Evolutionary conservation across 2,329 filamentous ascomycete species (phyloP), one percentile per base, ranked within the genome.

Genomic region (Anthostomella pinea): DNA sequence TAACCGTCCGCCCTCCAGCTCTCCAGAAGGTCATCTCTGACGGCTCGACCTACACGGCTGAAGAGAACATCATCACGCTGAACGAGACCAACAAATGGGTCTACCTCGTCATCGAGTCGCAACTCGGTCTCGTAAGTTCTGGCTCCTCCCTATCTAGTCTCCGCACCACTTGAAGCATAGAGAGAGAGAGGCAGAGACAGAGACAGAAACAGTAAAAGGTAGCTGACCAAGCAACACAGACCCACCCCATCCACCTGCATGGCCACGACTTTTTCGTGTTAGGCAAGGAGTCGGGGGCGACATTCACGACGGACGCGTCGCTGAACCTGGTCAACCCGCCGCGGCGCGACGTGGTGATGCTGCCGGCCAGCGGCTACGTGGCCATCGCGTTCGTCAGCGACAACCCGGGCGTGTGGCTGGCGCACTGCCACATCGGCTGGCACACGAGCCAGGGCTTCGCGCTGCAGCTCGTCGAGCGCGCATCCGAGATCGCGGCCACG

Each of bases 391-490:
- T 75, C 53, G 48, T 63, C 39, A 63, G 67, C 1, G 68, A 79
- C 52, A 77, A 77, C 46, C 74, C 73, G 0, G 74, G 73, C 20
- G 59, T 62, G 15, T 72, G 68, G 68, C 48, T 69, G n/a, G 59
- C 68, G 52, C 55, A 58, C 39, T 58, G 55, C 38, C 54, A 57
- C 37, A 71, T 73, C 42, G 66, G 66, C 23, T 73, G 66, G 71
- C 73, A 78, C 51, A 64, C 72, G 13, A 58, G 55, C 23, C 64
- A 69, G 45, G 73, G 72, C 27, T 65, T 78, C 11, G 72, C 67
- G 3, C 57, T 77, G 28, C 75, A 79, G 55, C 73, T 78, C 48
- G 48, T 78, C 31, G 63, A 65, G 44, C 52, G 56, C 24, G 29
- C 44, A 27, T 32, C 58, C 33, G 47, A 66, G 33, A 59, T 64